phyloP scores from a whole-genome alignment of 768 basidiomycete genomes.

The Phaffia tasmanica region DNA sequence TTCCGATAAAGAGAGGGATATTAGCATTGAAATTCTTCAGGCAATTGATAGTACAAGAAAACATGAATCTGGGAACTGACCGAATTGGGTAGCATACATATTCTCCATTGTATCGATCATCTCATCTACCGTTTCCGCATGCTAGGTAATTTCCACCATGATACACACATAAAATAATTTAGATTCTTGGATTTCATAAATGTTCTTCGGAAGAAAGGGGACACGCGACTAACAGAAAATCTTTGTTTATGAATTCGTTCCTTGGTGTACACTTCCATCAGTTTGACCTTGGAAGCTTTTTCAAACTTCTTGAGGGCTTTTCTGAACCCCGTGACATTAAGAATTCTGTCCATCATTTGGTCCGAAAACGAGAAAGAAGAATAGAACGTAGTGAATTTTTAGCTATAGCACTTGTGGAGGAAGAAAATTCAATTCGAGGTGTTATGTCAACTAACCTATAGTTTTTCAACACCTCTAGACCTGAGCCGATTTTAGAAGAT shows the following conservation, averaged over 20 bases:
- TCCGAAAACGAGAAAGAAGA: slow-evolving; percentile 15
- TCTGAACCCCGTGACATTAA: slow-evolving; percentile 82
- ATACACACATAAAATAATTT: slow-evolving; percentile 28
- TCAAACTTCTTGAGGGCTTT: slow-evolving; percentile 79
- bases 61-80: slow-evolving; percentile 41
- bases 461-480: slow-evolving; percentile 58
- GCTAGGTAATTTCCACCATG: slow-evolving; percentile 44
- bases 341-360: slow-evolving; percentile 43
- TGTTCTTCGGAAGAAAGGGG: neutral
- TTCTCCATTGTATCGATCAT: slow-evolving; percentile 70
- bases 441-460: slow-evolving; percentile 40
- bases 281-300: slow-evolving; percentile 59
- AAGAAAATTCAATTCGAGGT: neutral
- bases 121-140: slow-evolving; percentile 48
- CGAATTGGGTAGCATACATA: slow-evolving; percentile 63
- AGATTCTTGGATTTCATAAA: neutral
- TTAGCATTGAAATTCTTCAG: neutral
- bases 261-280: slow-evolving; percentile 64
- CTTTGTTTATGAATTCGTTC: slow-evolving; percentile 11
- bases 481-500: slow-evolving; percentile 53
- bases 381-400: neutral
- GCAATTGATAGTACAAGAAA: neutral
- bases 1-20: slow-evolving; percentile 9
- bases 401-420: no score
- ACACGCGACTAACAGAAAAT: neutral